A percentile compares a stretch with the other conserved stretches of the same genome.
Evolutionary conservation across 176 grass and related monocot genomes (phyloP).

Genomic region (Aegilops bicornis): DNA sequence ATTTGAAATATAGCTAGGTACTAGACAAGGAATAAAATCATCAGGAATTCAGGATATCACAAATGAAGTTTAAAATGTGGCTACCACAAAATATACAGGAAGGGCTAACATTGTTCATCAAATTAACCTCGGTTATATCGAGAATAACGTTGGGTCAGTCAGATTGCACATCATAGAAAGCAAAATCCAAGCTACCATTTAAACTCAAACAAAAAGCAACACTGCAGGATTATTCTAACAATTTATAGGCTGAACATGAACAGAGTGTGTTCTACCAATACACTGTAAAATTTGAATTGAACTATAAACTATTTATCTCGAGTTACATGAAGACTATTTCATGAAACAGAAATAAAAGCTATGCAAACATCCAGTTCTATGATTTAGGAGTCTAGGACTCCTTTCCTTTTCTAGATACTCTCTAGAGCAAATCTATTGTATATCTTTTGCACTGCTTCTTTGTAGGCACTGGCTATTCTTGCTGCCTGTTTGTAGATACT

Average conservation of each 20-base stretch:
- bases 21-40: not conserved
- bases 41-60: not conserved
- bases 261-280: not conserved
- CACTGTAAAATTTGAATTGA: not conserved
- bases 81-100: not conserved
- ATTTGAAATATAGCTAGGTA: not conserved
- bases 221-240: not conserved
- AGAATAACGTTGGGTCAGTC: not conserved
- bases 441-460: not conserved
- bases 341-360: not conserved
- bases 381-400: not conserved
- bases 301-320: not conserved
- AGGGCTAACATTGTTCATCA: not conserved
- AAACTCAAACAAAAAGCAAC: not conserved
- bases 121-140: not conserved
- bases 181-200: not conserved
- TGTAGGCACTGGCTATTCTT: not conserved
- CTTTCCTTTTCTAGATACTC: not conserved
- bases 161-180: not conserved
- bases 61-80: slow-evolving; percentile 9
- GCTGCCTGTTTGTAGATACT: slow-evolving; percentile 15
- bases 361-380: not conserved
- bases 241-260: slow-evolving; percentile 6
- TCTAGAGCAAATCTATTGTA: not conserved
- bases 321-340: slow-evolving; percentile 19